A percentile compares a stretch with the other conserved stretches of the same genome.
phyloP scores from a whole-genome alignment of 805 yeast species.

The Zygosaccharomyces kombuchaensis region DNA sequence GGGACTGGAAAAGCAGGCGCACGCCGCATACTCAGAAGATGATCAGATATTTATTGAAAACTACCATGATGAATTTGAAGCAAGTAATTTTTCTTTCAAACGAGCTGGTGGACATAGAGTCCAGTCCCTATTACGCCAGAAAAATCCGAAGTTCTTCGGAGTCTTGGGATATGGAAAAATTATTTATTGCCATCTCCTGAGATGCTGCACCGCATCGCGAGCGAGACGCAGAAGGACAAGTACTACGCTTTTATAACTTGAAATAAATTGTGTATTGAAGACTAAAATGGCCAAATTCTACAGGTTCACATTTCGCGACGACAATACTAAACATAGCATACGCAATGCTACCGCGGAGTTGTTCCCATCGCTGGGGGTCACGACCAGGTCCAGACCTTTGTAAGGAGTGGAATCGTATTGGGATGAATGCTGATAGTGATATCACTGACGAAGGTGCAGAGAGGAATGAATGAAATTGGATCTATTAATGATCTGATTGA shows the following conservation, averaged over 20 bases:
- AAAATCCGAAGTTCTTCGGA: too few relatives aligned
- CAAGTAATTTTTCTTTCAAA: slow-evolving; percentile 41
- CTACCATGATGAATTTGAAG: slow-evolving; percentile 72
- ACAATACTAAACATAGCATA: too few relatives aligned
- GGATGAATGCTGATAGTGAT: slow-evolving; percentile 16
- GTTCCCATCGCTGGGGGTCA: slow-evolving; percentile 52
- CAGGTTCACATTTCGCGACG: too few relatives aligned
- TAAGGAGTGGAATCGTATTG: neutral
- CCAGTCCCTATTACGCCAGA: slow-evolving; percentile 6
- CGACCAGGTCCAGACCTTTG: slow-evolving; percentile 16
- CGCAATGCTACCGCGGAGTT: too few relatives aligned
- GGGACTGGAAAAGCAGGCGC: slow-evolving; percentile 29
- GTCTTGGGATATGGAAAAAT: too few relatives aligned
- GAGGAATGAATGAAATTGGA: too few relatives aligned
- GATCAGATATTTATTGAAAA: slow-evolving; percentile 70
- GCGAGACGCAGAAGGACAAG: too few relatives aligned
- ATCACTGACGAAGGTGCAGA: slow-evolving; percentile 24
- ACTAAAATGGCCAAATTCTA: neutral
- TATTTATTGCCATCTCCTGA: too few relatives aligned
- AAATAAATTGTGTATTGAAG: too few relatives aligned
- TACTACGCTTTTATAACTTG: too few relatives aligned
- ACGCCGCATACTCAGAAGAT: slow-evolving; percentile 65
- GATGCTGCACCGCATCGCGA: too few relatives aligned
- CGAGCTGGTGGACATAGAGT: slow-evolving; percentile 26
- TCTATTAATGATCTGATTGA: too few relatives aligned